These are phyloP conservation scores for Curvularia eragrostidis DNA, from an alignment of 2,329 filamentous ascomycete genomes.

Conservation along the genomic window DNA sequence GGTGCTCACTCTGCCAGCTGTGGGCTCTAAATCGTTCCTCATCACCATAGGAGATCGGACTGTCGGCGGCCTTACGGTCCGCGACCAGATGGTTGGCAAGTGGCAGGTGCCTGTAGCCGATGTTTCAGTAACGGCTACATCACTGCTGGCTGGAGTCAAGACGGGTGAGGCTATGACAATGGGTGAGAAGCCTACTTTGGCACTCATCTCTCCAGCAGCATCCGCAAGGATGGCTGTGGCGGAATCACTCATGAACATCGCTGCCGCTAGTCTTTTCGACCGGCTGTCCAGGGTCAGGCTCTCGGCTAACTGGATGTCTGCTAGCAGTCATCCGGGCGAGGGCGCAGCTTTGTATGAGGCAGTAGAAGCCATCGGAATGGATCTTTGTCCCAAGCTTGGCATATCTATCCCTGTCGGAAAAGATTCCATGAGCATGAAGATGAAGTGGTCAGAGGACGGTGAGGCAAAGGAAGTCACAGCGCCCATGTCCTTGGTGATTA, in stretches of 20 bases:
- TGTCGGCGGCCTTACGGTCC: conserved; percentile 84
- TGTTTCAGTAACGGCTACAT: conserved; percentile 88
- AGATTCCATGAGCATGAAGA: conserved; percentile 99
- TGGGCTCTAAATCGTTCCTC: conserved; percentile 96
- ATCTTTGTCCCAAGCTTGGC: conserved; percentile 87
- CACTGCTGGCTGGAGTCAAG: conserved; percentile 73
- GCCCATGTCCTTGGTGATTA: conserved; percentile 88
- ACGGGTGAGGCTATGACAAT: conserved; percentile 97
- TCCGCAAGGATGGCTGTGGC: conserved; percentile 97
- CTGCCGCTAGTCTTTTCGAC: conserved; percentile 76
- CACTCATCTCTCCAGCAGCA: conserved; percentile 85
- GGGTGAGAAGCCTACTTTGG: conserved; percentile 89
- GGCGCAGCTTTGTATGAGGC: conserved; percentile 92
- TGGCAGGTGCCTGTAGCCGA: conserved; percentile 96
- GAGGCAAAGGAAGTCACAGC: conserved; percentile 86
- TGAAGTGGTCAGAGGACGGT: conserved; percentile 75
- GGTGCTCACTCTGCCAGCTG: conserved; percentile 83
- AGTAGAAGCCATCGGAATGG: conserved; percentile 90
- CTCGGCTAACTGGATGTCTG: conserved; percentile 99
- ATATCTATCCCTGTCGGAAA: conserved; percentile 96
- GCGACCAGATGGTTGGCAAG: conserved; percentile 95
- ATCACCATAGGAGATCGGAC: conserved; percentile 96
- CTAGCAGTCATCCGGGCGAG: conserved; percentile 91
- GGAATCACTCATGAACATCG: conserved; percentile 91
- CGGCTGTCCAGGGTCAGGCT: conserved; percentile 81